A percentile compares a stretch with the other conserved stretches of the same genome.
These are phyloP conservation scores for Phytophthora brassicae DNA, from an alignment of 352 stramenopile species.

Conservation along the genomic window DNA sequence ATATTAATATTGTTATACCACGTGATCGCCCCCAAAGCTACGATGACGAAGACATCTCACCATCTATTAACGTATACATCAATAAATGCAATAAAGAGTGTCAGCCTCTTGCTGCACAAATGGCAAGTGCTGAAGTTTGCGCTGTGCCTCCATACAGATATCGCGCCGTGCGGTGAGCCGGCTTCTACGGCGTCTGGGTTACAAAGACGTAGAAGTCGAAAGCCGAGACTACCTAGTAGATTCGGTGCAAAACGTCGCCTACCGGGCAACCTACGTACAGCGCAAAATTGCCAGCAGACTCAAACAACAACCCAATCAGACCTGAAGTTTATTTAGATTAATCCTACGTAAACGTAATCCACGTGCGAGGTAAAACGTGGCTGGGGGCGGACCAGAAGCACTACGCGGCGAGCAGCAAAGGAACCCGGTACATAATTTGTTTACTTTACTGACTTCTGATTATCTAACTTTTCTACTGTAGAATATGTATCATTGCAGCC, in stretches of 20 bases:
- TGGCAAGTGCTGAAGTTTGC: background rate
- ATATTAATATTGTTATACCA: constrained; percentile 5
- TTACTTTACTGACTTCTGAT: background rate
- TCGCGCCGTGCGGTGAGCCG: background rate
- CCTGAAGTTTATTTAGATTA: background rate
- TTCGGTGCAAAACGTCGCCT: background rate
- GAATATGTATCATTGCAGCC: background rate
- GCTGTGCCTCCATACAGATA: background rate
- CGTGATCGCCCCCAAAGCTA: background rate
- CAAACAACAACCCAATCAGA: background rate
- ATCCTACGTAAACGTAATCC: background rate
- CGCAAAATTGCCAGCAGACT: background rate
- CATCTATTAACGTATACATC: background rate
- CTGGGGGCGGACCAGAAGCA: background rate
- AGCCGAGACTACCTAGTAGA: background rate
- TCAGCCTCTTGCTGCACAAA: constrained; percentile 7
- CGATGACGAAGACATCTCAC: background rate
- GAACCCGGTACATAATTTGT: background rate
- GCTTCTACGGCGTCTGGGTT: background rate
- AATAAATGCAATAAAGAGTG: constrained; percentile 1
- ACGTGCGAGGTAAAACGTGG: background rate
- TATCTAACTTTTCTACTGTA: background rate
- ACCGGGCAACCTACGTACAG: background rate
- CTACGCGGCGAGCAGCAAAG: background rate
- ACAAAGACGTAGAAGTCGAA: background rate